Base-by-base conservation (phyloP, 768 basidiomycete genomes). In the Pleurotus sapidus region DNA sequence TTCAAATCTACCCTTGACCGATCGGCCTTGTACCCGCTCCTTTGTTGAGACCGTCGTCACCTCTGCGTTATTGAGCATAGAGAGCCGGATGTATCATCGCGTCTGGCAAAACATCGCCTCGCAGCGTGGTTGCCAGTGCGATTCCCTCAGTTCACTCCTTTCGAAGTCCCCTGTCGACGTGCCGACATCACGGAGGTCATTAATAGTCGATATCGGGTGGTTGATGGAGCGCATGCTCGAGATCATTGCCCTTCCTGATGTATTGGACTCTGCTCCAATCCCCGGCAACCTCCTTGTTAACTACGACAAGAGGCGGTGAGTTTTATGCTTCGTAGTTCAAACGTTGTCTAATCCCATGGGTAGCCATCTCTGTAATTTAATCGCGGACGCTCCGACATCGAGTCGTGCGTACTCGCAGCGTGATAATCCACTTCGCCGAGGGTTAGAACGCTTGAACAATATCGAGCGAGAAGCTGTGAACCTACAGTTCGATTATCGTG, bases 121-220 rank as follows among this genome's bases (percentile, higher is more conserved):
- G n/a, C 72, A 69, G 48, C 85, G 91, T 34, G 84, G 85, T 0
- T 78, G 78, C 14, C 72, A 77, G 4, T 85, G 80, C 55, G 91
- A 93, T 58, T 82, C 84, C 7, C 73, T 93, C 7, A 61, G 71
- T 1, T 73, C 82, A 1, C 68, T 93, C 43, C 70, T 93, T 42
- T 74, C 77, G 15, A 77, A 78, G 51, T 83, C 84, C 1, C 72
- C 65, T 45, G 68, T 78, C 5, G 78, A 80, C 48, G 69, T 74
- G 8, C 70, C 77, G 15, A 65, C 72, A 11, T 76, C 79, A 27
- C 74, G 74, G 27, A 80, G 84, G 30, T 73, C 80, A 5, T 71
- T 92, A 46, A 84, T 86, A 3, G 80, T 88, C 14, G 92, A 93
- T 65, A 81, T 91, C 61, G 89, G 89, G 8, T 94, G 91, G 91